Evolutionary conservation across 2,329 filamentous ascomycete species (phyloP).

Genomic region (Emmonsia crescens): DNA sequence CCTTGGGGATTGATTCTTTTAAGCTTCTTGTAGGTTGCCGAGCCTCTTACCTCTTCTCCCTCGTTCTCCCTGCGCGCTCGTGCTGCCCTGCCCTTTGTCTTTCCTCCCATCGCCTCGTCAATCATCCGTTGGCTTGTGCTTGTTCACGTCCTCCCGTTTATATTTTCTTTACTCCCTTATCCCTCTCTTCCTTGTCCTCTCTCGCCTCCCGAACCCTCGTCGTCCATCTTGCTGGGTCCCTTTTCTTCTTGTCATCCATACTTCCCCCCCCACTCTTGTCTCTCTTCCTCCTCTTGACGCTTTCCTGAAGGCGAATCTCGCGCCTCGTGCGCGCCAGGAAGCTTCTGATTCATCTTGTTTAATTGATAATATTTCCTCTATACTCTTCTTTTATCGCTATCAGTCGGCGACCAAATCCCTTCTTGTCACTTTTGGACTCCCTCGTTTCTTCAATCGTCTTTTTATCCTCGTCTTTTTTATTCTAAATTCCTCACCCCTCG

Average conservation of each 20-base stretch:
- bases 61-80: constrained; percentile 11
- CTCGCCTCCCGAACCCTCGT: constrained; percentile 8
- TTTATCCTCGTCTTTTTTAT: background rate
- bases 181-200: constrained; percentile 14
- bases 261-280: background rate
- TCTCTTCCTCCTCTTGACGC: background rate
- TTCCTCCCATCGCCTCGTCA: constrained; percentile 7
- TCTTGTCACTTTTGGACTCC: background rate
- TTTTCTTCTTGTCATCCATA: background rate
- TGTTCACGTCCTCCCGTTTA: constrained; percentile 14
- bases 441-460: background rate
- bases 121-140: constrained; percentile 11
- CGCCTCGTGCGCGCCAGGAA: background rate
- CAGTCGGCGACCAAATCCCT: background rate
- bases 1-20: constrained; percentile 13
- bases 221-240: background rate
- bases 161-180: constrained; percentile 10
- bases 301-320: background rate
- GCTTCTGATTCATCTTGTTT: background rate
- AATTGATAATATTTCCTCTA: background rate
- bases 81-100: constrained; percentile 1
- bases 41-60: constrained; percentile 15
- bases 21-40: constrained; percentile 37
- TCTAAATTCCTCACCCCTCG: constrained; percentile 13
- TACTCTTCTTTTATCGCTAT: background rate